phyloP scores from a whole-genome alignment of 1,139 yeast species.

The Saccharomyces hybrid region DNA sequence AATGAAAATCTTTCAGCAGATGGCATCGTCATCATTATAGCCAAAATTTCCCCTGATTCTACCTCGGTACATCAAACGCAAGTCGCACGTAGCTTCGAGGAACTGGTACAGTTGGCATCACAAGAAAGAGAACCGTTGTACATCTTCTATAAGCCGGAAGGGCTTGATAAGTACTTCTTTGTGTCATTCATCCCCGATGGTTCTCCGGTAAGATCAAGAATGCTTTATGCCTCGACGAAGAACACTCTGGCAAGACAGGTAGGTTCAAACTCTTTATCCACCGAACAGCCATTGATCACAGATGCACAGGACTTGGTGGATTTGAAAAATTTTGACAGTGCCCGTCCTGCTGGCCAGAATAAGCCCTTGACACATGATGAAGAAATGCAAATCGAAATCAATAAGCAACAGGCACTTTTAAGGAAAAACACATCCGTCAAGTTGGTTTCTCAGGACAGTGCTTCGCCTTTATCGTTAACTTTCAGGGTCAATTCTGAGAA shows the following conservation, averaged over 20 bases:
- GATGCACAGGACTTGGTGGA: constrained; percentile 49
- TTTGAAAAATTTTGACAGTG: constrained; percentile 16
- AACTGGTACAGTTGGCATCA: constrained; percentile 27
- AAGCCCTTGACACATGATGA: constrained; percentile 59
- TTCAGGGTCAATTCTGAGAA: constrained; percentile 26
- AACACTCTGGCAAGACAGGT: constrained; percentile 64
- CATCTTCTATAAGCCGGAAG: constrained; percentile 41
- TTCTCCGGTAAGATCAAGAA: constrained; percentile 75
- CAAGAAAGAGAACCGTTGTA: constrained; percentile 48
- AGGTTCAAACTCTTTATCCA: constrained; percentile 55
- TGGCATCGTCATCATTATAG: constrained; percentile 24
- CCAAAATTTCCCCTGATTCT: constrained; percentile 34
- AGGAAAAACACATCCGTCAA: constrained; percentile 14
- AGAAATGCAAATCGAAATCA: constrained; percentile 26
- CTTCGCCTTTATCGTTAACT: constrained; percentile 23
- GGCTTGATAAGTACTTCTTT: constrained; percentile 40
- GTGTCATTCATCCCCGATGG: constrained; percentile 81
- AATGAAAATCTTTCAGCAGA: constrained; percentile 24
- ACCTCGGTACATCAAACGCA: constrained; percentile 36
- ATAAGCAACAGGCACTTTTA: constrained; percentile 21
- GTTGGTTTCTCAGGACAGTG: constrained; percentile 27
- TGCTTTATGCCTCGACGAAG: constrained; percentile 90
- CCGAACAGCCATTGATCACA: constrained; percentile 47
- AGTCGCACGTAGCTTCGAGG: constrained; percentile 33
- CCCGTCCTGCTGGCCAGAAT: constrained; percentile 11